A percentile compares a stretch with the other conserved stretches of the same genome.
These are phyloP conservation scores for Trametes maxima DNA, from an alignment of 768 basidiomycete species.

Conservation along the genomic window DNA sequence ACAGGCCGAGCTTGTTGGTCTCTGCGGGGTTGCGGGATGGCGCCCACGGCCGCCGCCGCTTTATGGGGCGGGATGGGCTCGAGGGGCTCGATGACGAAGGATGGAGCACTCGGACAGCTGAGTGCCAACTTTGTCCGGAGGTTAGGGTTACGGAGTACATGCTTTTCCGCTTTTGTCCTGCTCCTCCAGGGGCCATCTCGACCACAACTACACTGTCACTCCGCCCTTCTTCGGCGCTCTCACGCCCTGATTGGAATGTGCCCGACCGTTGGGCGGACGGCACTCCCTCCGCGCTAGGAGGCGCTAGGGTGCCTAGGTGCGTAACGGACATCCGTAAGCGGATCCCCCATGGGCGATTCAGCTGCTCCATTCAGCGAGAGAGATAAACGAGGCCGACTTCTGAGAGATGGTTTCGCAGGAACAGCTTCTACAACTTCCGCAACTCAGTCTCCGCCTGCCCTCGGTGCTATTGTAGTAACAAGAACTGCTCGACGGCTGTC, in stretches of 20 bases:
- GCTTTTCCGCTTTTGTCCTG: not conserved
- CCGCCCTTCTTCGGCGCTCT: not conserved
- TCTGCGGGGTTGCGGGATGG: not conserved
- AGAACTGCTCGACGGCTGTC: not conserved
- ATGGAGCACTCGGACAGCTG: constrained; percentile 11
- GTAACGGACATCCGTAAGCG: not conserved
- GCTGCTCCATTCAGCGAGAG: not conserved
- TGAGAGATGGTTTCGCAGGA: not conserved
- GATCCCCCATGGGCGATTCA: not conserved
- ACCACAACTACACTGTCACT: constrained; percentile 7
- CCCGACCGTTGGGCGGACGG: not conserved
- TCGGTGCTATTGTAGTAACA: not conserved
- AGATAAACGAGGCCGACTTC: not conserved
- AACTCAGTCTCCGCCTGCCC: not conserved
- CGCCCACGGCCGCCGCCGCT: not conserved
- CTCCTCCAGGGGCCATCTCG: not conserved
- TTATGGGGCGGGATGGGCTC: not conserved
- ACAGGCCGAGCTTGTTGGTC: not conserved
- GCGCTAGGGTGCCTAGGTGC: not conserved
- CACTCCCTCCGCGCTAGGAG: not conserved
- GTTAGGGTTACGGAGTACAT: constrained; percentile 5
- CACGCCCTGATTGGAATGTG: not conserved
- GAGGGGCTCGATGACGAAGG: not conserved
- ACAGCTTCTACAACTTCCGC: constrained; percentile 7
- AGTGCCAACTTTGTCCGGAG: constrained; percentile 4